Conservation (phyloP, 2,329 filamentous ascomycete species). For the Epichloe gansuensis region DNA sequence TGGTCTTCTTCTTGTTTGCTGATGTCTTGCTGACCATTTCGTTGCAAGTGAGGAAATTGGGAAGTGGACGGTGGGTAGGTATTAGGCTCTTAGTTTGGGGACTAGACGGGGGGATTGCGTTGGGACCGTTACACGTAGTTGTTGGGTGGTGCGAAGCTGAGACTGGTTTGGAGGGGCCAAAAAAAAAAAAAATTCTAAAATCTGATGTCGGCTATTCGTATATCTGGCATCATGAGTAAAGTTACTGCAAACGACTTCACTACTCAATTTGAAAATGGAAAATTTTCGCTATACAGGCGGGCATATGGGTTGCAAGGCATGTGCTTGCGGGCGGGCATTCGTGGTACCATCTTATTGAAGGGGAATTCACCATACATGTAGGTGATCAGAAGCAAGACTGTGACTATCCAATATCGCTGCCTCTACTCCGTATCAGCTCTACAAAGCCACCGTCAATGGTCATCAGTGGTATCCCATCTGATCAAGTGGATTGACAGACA, state of each 20-base stretch:
- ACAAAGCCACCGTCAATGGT: no score
- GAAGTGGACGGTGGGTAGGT: background rate
- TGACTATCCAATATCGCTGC: no score
- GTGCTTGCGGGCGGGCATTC: background rate
- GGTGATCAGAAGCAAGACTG: no score
- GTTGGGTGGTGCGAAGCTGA: background rate
- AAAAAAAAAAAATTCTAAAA: background rate
- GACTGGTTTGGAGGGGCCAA: background rate
- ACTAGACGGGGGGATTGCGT: background rate
- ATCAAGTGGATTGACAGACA: no score
- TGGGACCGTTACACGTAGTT: background rate
- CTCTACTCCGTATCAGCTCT: no score
- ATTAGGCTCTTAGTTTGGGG: background rate
- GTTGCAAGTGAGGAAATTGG: background rate
- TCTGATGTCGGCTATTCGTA: background rate
- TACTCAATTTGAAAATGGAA: background rate
- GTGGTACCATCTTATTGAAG: background rate
- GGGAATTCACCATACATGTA: no score
- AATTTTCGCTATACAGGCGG: no score
- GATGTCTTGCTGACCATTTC: conserved; percentile 5
- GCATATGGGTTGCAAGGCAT: background rate
- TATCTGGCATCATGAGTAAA: background rate
- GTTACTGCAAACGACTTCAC: background rate
- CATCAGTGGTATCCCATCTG: no score
- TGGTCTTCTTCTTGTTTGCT: background rate